Conservation (phyloP, 108 stramenopile species). For the Fragilariopsis cylindrus region DNA sequence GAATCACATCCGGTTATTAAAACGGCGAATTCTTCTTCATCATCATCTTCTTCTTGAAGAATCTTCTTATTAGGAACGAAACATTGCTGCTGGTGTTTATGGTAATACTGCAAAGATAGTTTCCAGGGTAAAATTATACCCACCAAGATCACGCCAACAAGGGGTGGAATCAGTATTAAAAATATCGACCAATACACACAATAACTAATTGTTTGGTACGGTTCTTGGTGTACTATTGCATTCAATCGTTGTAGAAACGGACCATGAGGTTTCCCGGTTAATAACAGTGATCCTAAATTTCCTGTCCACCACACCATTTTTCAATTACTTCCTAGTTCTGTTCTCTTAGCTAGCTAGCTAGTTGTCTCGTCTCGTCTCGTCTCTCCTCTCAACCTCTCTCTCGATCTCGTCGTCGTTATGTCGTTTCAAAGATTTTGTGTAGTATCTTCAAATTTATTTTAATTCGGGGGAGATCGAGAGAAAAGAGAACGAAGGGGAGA, state of each 20-base stretch:
- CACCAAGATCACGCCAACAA: neutral
- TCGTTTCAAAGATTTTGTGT: no score
- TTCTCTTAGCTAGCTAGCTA: no score
- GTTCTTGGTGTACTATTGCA: slow-evolving; percentile 33
- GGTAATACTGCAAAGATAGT: neutral
- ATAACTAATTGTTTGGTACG: slow-evolving; percentile 24
- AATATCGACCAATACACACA: slow-evolving; percentile 30
- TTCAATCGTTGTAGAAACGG: slow-evolving; percentile 29
- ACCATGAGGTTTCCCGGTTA: slow-evolving; percentile 18
- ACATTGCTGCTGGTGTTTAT: neutral
- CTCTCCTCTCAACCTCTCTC: no score
- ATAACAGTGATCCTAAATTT: neutral
- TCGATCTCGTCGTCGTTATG: no score
- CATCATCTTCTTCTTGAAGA: neutral
- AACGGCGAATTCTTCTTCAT: slow-evolving; percentile 34
- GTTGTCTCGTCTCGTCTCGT: no score
- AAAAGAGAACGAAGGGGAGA: no score
- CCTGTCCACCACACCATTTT: no score
- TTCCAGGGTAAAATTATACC: slow-evolving; percentile 13
- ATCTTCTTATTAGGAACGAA: neutral
- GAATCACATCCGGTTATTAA: slow-evolving; percentile 71
- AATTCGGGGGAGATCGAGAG: no score
- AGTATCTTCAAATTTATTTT: no score
- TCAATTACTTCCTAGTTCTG: no score
- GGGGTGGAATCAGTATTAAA: slow-evolving; percentile 11